Base-by-base conservation (phyloP, 1,284 basidiomycete genomes). In the Trichosporon sp. region DNA sequence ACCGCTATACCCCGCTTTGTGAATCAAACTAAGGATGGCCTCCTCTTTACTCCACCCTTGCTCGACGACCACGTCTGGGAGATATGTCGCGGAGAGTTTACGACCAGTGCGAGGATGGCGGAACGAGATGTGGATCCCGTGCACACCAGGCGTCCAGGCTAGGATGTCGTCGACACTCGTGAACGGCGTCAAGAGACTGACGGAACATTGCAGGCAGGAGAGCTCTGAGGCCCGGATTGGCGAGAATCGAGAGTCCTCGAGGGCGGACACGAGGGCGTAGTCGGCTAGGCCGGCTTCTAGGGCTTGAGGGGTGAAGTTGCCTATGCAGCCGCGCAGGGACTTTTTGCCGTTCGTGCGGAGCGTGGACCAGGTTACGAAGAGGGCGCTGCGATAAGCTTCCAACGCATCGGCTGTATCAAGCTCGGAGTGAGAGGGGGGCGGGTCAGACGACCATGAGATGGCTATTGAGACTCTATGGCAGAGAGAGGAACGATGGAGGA, bases 341-440 rank as follows among this genome's bases (percentile, higher is more conserved):
- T 85, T 80, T 65, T 65, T 65, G 31, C 71, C 65, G 0, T 65
- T 27, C n/a, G 71, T 67, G 27, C 67, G 67, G 33, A 70, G 66
- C 19, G 72, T 90, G 81, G 93, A 95, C 95, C 95, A 99, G 2
- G 95, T 98, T 34, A 99, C 92, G 80, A 99, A 99, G 63, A 99
- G 83, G 7, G 94, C 93, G 78, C 93, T 95, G 70, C 4, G 33
- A 29, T 56, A 29, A 60, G 64, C 27, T 21, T 19, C 14, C 16
- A 7, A 52, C 11, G 19, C 46, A 52, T 3, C 14, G n/a, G 46
- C 9, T 6, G 3, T 11, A 23, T 19, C 21, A 27, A 44, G 37
- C 37, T 19, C 16, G 3, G 9, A 19, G 14, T 44, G 37, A 6
- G n/a, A 19, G 14, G 16, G 25, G 27, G 25, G 4, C 6, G 23